Evolutionary conservation across 2,329 filamentous ascomycete genomes (phyloP).

Genomic region (Calcarisporium arbuscula): DNA sequence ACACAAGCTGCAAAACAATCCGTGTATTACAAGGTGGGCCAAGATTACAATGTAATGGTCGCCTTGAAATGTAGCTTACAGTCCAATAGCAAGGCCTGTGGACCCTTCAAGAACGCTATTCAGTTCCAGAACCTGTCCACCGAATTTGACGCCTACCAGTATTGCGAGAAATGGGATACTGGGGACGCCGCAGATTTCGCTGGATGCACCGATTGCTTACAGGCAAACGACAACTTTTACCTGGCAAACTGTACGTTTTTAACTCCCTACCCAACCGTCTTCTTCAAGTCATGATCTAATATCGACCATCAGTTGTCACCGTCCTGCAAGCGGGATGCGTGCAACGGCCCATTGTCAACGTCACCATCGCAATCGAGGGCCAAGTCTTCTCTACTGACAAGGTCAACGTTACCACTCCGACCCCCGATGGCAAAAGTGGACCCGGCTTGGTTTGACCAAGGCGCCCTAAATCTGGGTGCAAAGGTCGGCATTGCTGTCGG

Average conservation of each 20-base stretch:
- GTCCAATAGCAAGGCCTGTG: slow-evolving; percentile 44
- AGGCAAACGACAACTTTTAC: slow-evolving; percentile 28
- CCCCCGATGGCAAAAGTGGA: slow-evolving; percentile 32
- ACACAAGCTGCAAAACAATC: slow-evolving; percentile 32
- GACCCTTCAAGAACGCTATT: slow-evolving; percentile 38
- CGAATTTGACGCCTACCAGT: slow-evolving; percentile 41
- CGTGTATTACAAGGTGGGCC: slow-evolving; percentile 45
- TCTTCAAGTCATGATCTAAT: slow-evolving; percentile 13
- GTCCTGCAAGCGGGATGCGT: slow-evolving; percentile 50
- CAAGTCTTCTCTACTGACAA: slow-evolving; percentile 41
- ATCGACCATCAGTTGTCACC: slow-evolving; percentile 32
- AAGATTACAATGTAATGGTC: neutral
- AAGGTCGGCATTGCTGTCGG: slow-evolving; percentile 54
- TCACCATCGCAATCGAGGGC: slow-evolving; percentile 44
- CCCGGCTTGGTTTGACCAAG: slow-evolving; percentile 32
- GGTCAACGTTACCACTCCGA: slow-evolving; percentile 45
- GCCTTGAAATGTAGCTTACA: neutral
- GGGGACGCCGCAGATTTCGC: slow-evolving; percentile 27
- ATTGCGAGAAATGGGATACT: slow-evolving; percentile 44
- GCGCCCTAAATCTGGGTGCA: slow-evolving; percentile 44
- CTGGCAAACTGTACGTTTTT: slow-evolving; percentile 46
- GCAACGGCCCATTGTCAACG: slow-evolving; percentile 41
- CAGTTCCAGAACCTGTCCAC: slow-evolving; percentile 43
- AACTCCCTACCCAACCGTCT: neutral
- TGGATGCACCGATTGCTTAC: slow-evolving; percentile 43